Base-by-base conservation (phyloP, 2,329 filamentous ascomycete genomes). In the Aspergillus brasiliensis region DNA sequence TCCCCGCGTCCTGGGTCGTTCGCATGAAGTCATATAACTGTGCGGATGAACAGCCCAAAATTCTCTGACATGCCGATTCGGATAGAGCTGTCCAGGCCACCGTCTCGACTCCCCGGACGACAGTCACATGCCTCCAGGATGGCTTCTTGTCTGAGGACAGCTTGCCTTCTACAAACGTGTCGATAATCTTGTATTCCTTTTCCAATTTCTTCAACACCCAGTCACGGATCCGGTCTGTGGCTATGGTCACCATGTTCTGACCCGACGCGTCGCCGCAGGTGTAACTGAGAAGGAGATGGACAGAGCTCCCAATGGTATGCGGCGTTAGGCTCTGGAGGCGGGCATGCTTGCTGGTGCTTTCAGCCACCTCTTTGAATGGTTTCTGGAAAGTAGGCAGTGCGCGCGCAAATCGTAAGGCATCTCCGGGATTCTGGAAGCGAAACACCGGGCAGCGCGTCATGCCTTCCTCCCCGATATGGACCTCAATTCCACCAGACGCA, bases 221-320 rank as follows among this genome's bases (percentile, higher is more conserved):
- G 11, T 66, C 64, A 31, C 69, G 73, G 8, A 64, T 65, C 5
- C 60, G 34, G n/a, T 72, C 67, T 8, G 69, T 72, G 6, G 69
- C 69, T 21, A 72, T 65, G 3, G 70, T 73, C 8, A 69, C 67
- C 69, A 73, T 72, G 47, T 73, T 74, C 53, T 74, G 71, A 8
- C 69, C 70, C 1, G 67, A 61, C 1, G 71, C 67, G 51, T 72
- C 69, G 8, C 70, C 70, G 34, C 67, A 71, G 21, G 61, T 52
- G 56, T 68, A 72, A 13, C 55, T 44, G 51, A 71, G 66, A 4
- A 64, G 57, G 2, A 72, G 54, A 48, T 72, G 68, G 10, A 71
- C 67, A 31, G 38, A 60, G 13, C 59, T 62, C 3, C 69, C 65
- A 23, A 69, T 55, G 21, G 71, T 56, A 27, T 65, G 58, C 8